A percentile compares a stretch with the other conserved stretches of the same genome.
Conservation (phyloP, 1,284 basidiomycete species). For the Apiotrichum domesticum region DNA sequence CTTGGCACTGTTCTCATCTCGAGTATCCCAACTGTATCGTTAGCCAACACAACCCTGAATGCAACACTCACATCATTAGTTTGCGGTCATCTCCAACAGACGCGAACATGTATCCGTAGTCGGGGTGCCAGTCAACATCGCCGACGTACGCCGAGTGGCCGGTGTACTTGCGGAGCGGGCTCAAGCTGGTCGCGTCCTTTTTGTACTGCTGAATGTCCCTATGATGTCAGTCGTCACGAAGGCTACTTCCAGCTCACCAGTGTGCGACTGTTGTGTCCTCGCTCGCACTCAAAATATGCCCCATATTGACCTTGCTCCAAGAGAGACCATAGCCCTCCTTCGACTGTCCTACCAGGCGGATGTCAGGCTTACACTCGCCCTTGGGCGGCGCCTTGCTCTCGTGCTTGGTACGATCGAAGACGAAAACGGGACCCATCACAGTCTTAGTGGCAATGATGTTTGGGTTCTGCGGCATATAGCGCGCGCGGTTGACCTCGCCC, state of each 20-base stretch:
- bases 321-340: constrained; percentile 92
- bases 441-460: constrained; percentile 95
- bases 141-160: constrained; percentile 87
- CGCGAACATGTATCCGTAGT: constrained; percentile 77
- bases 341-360: constrained; percentile 79
- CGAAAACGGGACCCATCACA: constrained; percentile 78
- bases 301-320: constrained; percentile 78
- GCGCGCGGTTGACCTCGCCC: constrained; percentile 92
- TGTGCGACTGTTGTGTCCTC: constrained; percentile 95
- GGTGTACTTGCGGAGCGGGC: constrained; percentile 74
- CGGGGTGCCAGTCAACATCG: constrained; percentile 93
- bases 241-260: constrained; percentile 66
- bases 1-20: constrained; percentile 57
- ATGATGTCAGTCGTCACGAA: constrained; percentile 53
- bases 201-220: constrained; percentile 91
- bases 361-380: constrained; percentile 83
- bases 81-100: constrained; percentile 97
- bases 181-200: constrained; percentile 69
- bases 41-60: not conserved
- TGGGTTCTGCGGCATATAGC: constrained; percentile 98
- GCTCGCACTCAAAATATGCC: constrained; percentile 84
- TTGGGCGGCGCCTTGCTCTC: constrained; percentile 81
- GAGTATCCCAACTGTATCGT: constrained; percentile 78
- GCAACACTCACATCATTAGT: constrained; percentile 70
- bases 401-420: constrained; percentile 98